phyloP scores from a whole-genome alignment of 352 stramenopile species.

The Phytophthora ohioensis region DNA sequence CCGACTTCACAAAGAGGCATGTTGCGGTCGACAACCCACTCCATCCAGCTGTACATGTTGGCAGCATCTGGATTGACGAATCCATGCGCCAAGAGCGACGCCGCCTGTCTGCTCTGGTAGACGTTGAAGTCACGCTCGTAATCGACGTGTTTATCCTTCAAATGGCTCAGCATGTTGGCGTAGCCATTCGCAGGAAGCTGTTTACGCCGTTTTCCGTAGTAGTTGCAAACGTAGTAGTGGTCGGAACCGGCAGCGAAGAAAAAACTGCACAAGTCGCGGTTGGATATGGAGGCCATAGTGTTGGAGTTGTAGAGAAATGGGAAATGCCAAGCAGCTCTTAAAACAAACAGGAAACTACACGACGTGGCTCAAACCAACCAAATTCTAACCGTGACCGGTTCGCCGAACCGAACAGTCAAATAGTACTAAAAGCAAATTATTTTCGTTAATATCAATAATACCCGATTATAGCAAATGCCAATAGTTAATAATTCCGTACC shows the following conservation, averaged over 20 bases:
- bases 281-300: neutral
- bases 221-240: neutral
- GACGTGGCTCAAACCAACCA: neutral
- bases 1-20: slow-evolving; percentile 6
- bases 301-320: neutral
- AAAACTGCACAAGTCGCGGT: slow-evolving; percentile 2
- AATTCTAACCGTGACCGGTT: neutral
- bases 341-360: no score
- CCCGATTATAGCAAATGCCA: neutral
- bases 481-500: neutral
- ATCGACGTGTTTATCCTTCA: neutral
- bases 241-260: neutral
- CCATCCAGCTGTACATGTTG: slow-evolving; percentile 11
- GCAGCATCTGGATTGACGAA: neutral
- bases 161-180: slow-evolving; percentile 1
- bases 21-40: slow-evolving; percentile 3
- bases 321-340: neutral
- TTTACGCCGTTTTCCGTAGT: neutral
- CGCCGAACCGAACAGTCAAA: neutral
- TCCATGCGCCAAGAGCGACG: neutral
- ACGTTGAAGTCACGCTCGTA: neutral
- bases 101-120: slow-evolving; percentile 4
- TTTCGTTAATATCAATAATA: neutral
- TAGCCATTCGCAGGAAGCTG: slow-evolving; percentile 1
- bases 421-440: neutral